Base-by-base conservation (phyloP, 2,329 filamentous ascomycete genomes). In the Capronia epimyces region DNA sequence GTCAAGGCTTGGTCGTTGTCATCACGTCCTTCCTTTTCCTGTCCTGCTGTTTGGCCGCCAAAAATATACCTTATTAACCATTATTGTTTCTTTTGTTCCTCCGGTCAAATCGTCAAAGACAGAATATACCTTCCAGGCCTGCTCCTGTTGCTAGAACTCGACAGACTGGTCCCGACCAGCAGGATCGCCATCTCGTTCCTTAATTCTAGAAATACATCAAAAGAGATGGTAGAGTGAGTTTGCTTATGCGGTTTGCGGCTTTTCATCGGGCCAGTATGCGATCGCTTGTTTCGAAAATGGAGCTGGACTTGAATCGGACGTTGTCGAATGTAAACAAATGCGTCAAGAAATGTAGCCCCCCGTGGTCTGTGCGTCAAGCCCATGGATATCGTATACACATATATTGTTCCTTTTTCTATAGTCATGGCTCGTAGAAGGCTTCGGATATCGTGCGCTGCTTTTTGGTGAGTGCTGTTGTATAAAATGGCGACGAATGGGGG, bases 311-410 rank as follows among this genome's bases (percentile, higher is more conserved):
- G 34, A 37, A 37, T 37, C 16, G 27, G 13, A 29, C 27, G 27
- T 29, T 8, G 27, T 29, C 8, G 6, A 34, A 37, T 37, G 16
- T 9, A 37, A 20, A 8, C 34, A 20, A 37, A 12, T 20, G 18
- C 15, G 18, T 20, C 8, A 9, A 49, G 16, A 44, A 43, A 44
- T 43, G 25, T 37, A 50, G 34, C 50, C 50, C 47, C 54, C 47
- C 24, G 45, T 45, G 43, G 51, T 51, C 34, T 39, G 48, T 40
- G 40, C 44, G 45, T 52, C 22, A 43, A 50, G 50, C 41, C 45
- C 52, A 55, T 54, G 51, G 49, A 46, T 52, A 54, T 57, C 55
- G 45, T 54, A n/a, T 47, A 52, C 43, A 44, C 20, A 50, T 46
- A 16, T 47, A 13, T 44, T 44, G 25, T 29, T 22, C 42, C 40